Percentiles rank a stretch among this genome's conserved stretches.
Evolutionary conservation across 495 filamentous ascomycete species (phyloP).

Genomic region (Penicillium flavigenum): DNA sequence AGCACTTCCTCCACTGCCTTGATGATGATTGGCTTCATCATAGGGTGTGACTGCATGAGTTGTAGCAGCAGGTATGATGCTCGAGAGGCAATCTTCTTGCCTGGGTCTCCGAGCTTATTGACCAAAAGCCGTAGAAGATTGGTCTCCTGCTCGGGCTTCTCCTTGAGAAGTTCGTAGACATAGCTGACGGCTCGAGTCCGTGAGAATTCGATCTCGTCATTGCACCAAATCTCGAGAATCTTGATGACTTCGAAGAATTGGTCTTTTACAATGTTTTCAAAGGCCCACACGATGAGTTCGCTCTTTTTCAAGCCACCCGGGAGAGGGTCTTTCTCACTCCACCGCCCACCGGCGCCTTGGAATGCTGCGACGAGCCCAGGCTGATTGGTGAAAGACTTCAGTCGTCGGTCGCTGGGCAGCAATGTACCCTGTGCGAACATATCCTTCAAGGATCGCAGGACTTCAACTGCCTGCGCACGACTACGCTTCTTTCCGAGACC

Average conservation of each 20-base stretch:
- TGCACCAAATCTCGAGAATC: constrained; percentile 85
- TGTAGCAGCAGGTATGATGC: constrained; percentile 92
- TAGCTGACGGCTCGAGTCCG: constrained; percentile 81
- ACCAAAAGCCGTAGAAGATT: constrained; percentile 88
- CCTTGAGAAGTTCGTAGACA: constrained; percentile 83
- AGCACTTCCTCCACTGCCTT: constrained; percentile 83
- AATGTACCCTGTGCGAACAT: constrained; percentile 84
- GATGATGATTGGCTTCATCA: constrained; percentile 89
- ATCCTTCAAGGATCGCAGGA: constrained; percentile 88
- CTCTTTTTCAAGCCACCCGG: constrained; percentile 66
- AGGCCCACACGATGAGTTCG: constrained; percentile 87
- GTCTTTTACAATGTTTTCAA: constrained; percentile 90
- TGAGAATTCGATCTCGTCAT: constrained; percentile 90
- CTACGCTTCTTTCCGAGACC: constrained; percentile 82
- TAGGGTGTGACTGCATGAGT: constrained; percentile 78
- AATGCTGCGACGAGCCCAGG: constrained; percentile 70
- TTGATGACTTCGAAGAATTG: constrained; percentile 89
- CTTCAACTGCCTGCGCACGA: constrained; percentile 89
- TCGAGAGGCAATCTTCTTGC: constrained; percentile 90
- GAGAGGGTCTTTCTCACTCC: constrained; percentile 64
- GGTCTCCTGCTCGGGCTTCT: constrained; percentile 96
- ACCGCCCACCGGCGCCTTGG: constrained; percentile 53
- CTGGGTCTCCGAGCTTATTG: constrained; percentile 92
- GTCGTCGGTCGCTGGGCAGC: constrained; percentile 76
- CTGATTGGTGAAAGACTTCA: constrained; percentile 77